A percentile compares a stretch with the other conserved stretches of the same genome.
These are phyloP conservation scores for Amanita muscaria DNA, from an alignment of 768 basidiomycete species.

Conservation along the genomic window DNA sequence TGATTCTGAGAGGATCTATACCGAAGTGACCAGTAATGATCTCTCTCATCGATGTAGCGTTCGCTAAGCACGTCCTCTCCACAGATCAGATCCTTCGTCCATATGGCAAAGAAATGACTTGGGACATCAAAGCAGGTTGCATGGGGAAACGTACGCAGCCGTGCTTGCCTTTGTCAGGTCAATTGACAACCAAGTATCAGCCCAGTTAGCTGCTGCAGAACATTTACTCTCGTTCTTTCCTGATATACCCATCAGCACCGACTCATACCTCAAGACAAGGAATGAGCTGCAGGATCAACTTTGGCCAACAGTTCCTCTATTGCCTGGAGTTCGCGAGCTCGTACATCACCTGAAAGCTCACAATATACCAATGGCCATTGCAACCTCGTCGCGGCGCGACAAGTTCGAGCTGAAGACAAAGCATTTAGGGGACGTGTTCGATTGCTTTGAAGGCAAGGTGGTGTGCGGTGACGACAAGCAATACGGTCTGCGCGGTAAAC, in stretches of 20 bases:
- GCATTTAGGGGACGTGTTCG: constrained; percentile 51
- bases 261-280: constrained; percentile 50
- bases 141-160: constrained; percentile 78
- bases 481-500: constrained; percentile 59
- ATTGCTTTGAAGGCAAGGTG: constrained; percentile 51
- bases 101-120: constrained; percentile 73
- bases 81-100: constrained; percentile 63
- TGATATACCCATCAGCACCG: constrained; percentile 52
- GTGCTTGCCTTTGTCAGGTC: neutral
- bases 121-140: constrained; percentile 82
- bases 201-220: constrained; percentile 52
- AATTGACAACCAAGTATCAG: constrained; percentile 26
- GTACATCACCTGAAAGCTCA: constrained; percentile 62
- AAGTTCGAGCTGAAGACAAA: constrained; percentile 63
- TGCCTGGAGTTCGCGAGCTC: constrained; percentile 68
- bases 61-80: neutral
- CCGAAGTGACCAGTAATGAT: constrained; percentile 64
- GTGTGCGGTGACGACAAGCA: constrained; percentile 65
- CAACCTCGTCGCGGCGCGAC: constrained; percentile 62
- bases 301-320: constrained; percentile 62
- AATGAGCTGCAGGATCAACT: constrained; percentile 47
- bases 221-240: constrained; percentile 75
- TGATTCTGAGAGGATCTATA: constrained; percentile 71
- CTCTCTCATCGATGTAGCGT: constrained; percentile 4
- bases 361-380: constrained; percentile 69